Evolutionary conservation across 768 basidiomycete genomes (phyloP).

Genomic region (Daedalea quercina): DNA sequence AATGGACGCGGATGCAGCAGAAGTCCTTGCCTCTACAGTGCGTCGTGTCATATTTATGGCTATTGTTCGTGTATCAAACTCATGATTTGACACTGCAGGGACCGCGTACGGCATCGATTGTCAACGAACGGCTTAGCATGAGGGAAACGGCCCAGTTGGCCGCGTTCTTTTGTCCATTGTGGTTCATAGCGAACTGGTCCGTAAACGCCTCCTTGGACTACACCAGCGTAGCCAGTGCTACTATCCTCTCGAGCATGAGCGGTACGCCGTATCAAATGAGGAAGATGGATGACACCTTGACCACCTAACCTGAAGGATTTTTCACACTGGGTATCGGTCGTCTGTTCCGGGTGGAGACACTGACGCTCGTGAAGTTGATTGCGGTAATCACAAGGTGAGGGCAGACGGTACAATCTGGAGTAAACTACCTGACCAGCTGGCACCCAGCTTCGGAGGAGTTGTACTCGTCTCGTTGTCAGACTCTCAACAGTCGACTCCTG

Average conservation of each 20-base stretch:
- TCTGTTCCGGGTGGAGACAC: constrained; percentile 71
- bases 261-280: constrained; percentile 37
- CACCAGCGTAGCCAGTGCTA: constrained; percentile 93
- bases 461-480: constrained; percentile 87
- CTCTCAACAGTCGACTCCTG: constrained; percentile 31
- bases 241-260: constrained; percentile 83
- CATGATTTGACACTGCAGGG: no score
- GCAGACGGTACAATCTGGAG: not conserved
- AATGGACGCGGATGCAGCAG: constrained; percentile 15
- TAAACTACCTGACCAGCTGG: not conserved
- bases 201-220: constrained; percentile 78
- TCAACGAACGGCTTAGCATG: constrained; percentile 40
- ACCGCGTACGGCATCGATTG: not conserved
- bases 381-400: constrained; percentile 77
- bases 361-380: constrained; percentile 64
- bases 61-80: no score
- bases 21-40: constrained; percentile 11
- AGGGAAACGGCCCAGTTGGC: constrained; percentile 77
- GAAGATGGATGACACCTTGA: no score
- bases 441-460: constrained; percentile 72
- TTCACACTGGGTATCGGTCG: constrained; percentile 87
- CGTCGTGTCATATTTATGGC: not conserved
- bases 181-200: constrained; percentile 94
- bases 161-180: constrained; percentile 75
- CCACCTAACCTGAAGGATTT: constrained; percentile 53